Base-by-base conservation (phyloP, 331 rosid genomes). In the Quercus tomentella region DNA sequence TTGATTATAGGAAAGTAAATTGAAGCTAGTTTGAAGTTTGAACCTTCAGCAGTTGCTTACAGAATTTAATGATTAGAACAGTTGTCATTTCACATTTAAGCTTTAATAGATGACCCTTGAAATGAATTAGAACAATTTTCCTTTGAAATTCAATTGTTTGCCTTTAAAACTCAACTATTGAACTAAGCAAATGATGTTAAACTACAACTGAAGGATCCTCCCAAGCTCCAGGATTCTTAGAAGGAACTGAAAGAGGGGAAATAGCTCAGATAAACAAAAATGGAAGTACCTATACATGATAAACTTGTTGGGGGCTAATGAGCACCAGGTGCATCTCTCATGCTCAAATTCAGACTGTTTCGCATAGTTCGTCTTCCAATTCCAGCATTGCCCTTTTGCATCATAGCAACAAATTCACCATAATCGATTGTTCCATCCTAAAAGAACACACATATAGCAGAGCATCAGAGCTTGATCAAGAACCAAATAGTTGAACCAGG, bases 371-470 rank as follows among this genome's bases (percentile, higher is more conserved):
- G 92, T 85, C 99, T 90, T 82, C 99, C 99, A 76, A 96, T 73
- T 77, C 94, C 93, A 63, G 86, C 88, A 81, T 93, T 96, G 76
- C 98, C 99, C 80, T 94, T 94, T 88, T 90, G 99, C 99, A 96
- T 96, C 99, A 96, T 96, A 74, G 99, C 99, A 63, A 92, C 94
- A 76, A 96, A 96, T 82, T 96, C 99, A 74, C 99, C 86, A 58
- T 96, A 96, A 83, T 96, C 99, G 11, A 96, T 96, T 86, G 94
- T 89, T 88, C 99, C 99, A 83, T 96, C 99, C 99, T 96, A 77
- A 69, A 76, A 85, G 54, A 70, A 30, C 26, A 67, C 26, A 75
- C 80, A 70, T 17, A 60, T 62, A 76, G 25, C 15, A 35, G 11
- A 9, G 37, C 51, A 75, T 20, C 60, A 23, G 45, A 43, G 68